Percentiles rank a stretch among this genome's conserved stretches.
phyloP scores from a whole-genome alignment of 2,329 filamentous ascomycete species.

The Cladophialophora psammophila region DNA sequence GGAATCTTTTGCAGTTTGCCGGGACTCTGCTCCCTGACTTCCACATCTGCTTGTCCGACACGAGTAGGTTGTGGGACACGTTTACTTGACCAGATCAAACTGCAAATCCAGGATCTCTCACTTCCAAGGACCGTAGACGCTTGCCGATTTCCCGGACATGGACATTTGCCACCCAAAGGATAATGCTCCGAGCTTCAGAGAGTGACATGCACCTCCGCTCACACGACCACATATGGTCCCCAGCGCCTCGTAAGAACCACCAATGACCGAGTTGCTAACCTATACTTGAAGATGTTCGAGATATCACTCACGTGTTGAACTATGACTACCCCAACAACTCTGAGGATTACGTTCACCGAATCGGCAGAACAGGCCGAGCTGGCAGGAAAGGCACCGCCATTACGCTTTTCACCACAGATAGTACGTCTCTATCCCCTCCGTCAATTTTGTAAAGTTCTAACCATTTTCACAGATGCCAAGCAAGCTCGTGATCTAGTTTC shows the following conservation, averaged over 20 bases:
- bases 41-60: conserved; percentile 33
- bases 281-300: conserved; percentile 93
- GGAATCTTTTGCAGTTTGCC: conserved; percentile 63
- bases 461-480: conserved; percentile 71
- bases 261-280: conserved; percentile 74
- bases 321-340: conserved; percentile 99
- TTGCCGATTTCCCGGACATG: conserved; percentile 56
- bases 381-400: conserved; percentile 95
- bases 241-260: conserved; percentile 51
- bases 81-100: conserved; percentile 82
- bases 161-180: conserved; percentile 53
- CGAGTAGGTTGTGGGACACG: conserved; percentile 44
- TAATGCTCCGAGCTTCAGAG: conserved; percentile 58
- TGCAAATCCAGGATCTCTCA: conserved; percentile 73
- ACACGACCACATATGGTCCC: conserved; percentile 66
- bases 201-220: conserved; percentile 66
- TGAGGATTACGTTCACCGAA: conserved; percentile 73
- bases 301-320: conserved; percentile 99
- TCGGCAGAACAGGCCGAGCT: conserved; percentile 72
- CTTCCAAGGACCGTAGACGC: conserved; percentile 65
- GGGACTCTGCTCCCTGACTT: conserved; percentile 35
- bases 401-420: conserved; percentile 98
- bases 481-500: conserved; percentile 95
- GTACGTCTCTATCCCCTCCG: conserved; percentile 65
- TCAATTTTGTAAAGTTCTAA: conserved; percentile 18